Evolutionary conservation across 495 filamentous ascomycete genomes (phyloP).

Genomic region (Cudoniella acicularis): DNA sequence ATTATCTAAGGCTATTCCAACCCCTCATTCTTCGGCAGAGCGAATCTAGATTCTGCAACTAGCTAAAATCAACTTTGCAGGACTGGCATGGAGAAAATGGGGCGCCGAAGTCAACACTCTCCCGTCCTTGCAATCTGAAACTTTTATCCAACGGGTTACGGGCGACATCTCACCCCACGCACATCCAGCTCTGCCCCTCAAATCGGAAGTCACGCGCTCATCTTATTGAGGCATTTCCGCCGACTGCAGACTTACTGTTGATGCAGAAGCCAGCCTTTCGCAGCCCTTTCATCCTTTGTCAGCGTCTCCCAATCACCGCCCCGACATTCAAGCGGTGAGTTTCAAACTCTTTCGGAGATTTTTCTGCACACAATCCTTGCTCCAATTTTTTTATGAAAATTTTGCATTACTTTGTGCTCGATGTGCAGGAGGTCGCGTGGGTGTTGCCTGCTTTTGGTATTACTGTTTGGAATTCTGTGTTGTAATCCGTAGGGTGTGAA

Average conservation of each 20-base stretch:
- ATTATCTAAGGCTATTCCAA: too few relatives aligned
- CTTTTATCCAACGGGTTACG: background rate
- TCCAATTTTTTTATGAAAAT: background rate
- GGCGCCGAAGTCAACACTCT: background rate
- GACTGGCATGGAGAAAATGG: too few relatives aligned
- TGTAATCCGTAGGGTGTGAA: background rate
- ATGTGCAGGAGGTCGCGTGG: background rate
- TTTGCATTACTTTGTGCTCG: background rate
- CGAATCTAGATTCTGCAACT: too few relatives aligned
- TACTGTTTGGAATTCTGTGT: background rate
- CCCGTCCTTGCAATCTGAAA: background rate
- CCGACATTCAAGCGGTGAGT: background rate
- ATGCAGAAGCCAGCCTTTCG: background rate
- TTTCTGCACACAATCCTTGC: background rate
- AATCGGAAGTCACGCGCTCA: background rate
- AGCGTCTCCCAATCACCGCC: background rate
- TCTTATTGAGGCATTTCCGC: slow-evolving; percentile 6
- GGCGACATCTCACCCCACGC: background rate
- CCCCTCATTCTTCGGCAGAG: too few relatives aligned
- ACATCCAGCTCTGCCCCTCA: too few relatives aligned
- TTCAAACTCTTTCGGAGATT: background rate
- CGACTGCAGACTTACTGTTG: background rate
- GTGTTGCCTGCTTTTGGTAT: background rate
- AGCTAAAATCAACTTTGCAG: too few relatives aligned
- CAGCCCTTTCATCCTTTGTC: background rate